Conservation (phyloP, 2,329 filamentous ascomycete species). For the Pseudohalonectria lignicola region DNA sequence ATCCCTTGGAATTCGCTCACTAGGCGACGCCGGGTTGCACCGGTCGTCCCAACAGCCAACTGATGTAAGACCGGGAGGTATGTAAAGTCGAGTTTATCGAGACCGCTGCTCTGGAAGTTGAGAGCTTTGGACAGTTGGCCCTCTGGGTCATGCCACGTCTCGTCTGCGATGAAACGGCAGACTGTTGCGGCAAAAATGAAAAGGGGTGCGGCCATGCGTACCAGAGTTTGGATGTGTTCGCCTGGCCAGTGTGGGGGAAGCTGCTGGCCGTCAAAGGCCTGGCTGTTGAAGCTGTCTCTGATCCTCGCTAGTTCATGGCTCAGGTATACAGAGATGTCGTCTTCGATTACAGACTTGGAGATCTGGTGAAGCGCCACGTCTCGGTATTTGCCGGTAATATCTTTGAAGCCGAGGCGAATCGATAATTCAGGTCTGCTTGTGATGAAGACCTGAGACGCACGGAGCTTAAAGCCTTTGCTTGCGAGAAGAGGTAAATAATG, state of each 20-base stretch:
- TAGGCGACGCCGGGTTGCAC: too few relatives aligned
- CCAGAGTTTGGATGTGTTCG: constrained; percentile 7
- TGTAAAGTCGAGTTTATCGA: too few relatives aligned
- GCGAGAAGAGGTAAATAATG: constrained; percentile 18
- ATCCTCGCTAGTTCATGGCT: constrained; percentile 18
- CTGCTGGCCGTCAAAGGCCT: constrained; percentile 7
- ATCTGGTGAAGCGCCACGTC: constrained; percentile 25
- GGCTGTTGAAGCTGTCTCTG: constrained; percentile 11
- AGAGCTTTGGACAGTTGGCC: too few relatives aligned
- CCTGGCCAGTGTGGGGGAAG: constrained; percentile 8
- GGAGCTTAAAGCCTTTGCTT: constrained; percentile 6
- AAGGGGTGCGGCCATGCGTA: constrained; percentile 1
- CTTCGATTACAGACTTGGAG: constrained; percentile 13
- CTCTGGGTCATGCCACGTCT: too few relatives aligned
- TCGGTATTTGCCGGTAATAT: constrained; percentile 15
- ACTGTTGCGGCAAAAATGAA: constrained; percentile 1
- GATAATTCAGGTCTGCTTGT: constrained; percentile 30
- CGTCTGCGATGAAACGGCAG: too few relatives aligned
- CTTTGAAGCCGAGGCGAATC: constrained; percentile 22
- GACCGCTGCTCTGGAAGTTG: too few relatives aligned
- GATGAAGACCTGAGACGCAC: constrained; percentile 20
- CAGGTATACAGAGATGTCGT: constrained; percentile 24
- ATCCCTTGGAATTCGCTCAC: too few relatives aligned
- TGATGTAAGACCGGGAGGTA: too few relatives aligned
- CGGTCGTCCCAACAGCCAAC: too few relatives aligned